A percentile compares a stretch with the other conserved stretches of the same genome.
Evolutionary conservation across 164 flowering plant species (phyloP).

Genomic region (Akebia trifoliata): DNA sequence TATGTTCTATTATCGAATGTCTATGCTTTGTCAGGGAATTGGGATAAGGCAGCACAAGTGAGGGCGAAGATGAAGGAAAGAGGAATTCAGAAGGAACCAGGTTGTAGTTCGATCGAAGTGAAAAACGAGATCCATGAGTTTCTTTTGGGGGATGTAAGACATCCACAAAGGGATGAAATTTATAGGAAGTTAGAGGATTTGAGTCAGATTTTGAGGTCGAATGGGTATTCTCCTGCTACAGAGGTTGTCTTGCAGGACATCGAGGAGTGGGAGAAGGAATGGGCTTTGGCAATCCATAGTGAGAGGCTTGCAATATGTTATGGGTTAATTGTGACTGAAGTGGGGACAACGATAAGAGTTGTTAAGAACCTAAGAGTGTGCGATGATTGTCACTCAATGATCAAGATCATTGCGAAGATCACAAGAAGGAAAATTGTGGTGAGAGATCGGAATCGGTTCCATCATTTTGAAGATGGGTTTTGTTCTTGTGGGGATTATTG

Average conservation of each 20-base stretch:
- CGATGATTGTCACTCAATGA: conserved; percentile 33
- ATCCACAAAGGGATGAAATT: conserved; percentile 32
- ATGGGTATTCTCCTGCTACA: conserved; percentile 34
- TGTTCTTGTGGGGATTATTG: conserved; percentile 42
- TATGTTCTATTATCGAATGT: conserved; percentile 35
- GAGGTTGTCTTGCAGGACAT: conserved; percentile 37
- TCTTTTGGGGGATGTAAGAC: conserved; percentile 35
- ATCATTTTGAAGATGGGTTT: conserved; percentile 30
- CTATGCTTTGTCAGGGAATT: conserved; percentile 33
- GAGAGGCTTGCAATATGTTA: conserved; percentile 41
- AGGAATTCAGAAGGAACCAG: conserved; percentile 36
- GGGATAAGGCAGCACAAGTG: conserved; percentile 31
- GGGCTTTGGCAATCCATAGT: conserved; percentile 31
- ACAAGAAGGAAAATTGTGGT: conserved; percentile 29
- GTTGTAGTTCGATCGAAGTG: conserved; percentile 44
- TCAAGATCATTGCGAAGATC: conserved; percentile 35
- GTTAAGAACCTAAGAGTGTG: conserved; percentile 38
- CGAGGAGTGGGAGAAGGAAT: conserved; percentile 29
- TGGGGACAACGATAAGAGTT: conserved; percentile 24
- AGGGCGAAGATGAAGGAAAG: conserved; percentile 30
- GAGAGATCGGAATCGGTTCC: conserved; percentile 39
- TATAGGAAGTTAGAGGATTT: conserved; percentile 27
- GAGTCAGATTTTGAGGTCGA: conserved; percentile 13
- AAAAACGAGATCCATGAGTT: conserved; percentile 44
- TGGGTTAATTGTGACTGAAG: conserved; percentile 37